phyloP scores from a whole-genome alignment of 768 basidiomycete genomes.

The Phanerochaete sordida region DNA sequence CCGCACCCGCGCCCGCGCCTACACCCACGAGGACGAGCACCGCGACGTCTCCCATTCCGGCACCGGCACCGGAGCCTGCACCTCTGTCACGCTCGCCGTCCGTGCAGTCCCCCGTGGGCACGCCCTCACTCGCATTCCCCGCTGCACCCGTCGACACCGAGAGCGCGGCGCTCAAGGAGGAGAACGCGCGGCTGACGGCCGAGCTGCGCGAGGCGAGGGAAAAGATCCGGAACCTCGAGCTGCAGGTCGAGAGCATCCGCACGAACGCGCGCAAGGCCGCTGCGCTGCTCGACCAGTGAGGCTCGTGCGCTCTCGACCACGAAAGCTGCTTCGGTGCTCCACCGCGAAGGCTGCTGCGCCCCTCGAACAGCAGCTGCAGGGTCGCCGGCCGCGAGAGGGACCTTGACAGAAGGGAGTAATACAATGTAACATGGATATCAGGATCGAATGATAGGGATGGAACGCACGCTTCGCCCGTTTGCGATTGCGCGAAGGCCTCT shows the following conservation, averaged over 20 bases:
- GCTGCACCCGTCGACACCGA: constrained; percentile 26
- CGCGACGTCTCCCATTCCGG: constrained; percentile 25
- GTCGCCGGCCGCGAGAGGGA: background rate
- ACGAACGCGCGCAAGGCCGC: constrained; percentile 78
- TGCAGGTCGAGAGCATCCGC: constrained; percentile 73
- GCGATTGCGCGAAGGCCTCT: no score
- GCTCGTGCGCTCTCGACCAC: no score
- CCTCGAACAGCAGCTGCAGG: constrained; percentile 32
- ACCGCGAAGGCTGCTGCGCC: constrained; percentile 61
- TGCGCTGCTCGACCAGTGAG: constrained; percentile 43
- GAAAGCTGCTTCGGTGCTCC: constrained; percentile 68
- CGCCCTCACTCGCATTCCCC: constrained; percentile 17
- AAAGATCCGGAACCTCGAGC: constrained; percentile 79
- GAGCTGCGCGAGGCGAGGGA: constrained; percentile 79
- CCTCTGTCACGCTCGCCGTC: constrained; percentile 14
- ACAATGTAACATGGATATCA: background rate
- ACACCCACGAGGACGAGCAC: constrained; percentile 23
- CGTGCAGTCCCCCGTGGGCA: constrained; percentile 15
- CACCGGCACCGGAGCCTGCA: constrained; percentile 20
- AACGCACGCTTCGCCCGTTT: background rate
- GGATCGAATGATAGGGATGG: background rate
- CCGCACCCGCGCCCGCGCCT: constrained; percentile 25
- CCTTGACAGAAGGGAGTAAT: background rate
- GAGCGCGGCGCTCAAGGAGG: constrained; percentile 35
- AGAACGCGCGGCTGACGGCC: constrained; percentile 57